These are phyloP conservation scores for Bipolaris zeicola DNA, from an alignment of 2,329 filamentous ascomycete species.

Conservation along the genomic window DNA sequence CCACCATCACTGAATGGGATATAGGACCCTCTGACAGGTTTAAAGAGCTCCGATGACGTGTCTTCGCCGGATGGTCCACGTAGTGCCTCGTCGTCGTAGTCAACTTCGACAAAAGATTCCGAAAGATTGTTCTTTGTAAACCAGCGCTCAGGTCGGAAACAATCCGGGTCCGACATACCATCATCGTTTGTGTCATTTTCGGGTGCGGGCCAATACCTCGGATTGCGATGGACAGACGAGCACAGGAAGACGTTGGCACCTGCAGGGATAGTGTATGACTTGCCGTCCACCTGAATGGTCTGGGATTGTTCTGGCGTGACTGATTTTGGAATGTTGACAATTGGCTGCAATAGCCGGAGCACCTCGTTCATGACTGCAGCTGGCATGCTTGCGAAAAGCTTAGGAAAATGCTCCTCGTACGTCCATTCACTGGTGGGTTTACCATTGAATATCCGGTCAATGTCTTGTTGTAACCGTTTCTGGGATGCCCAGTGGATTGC, in stretches of 20 bases:
- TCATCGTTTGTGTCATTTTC: constrained; percentile 39
- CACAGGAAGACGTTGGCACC: constrained; percentile 62
- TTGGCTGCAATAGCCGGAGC: constrained; percentile 73
- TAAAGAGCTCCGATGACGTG: constrained; percentile 65
- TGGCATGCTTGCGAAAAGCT: constrained; percentile 70
- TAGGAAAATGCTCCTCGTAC: constrained; percentile 70
- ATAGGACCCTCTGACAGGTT: constrained; percentile 56
- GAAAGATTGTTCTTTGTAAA: constrained; percentile 49
- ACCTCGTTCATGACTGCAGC: constrained; percentile 81
- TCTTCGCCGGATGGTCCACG: constrained; percentile 66
- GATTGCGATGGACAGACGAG: constrained; percentile 67
- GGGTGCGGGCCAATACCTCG: constrained; percentile 70
- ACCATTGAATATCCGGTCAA: constrained; percentile 68
- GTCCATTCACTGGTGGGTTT: constrained; percentile 68
- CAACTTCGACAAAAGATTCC: constrained; percentile 44
- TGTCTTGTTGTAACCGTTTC: constrained; percentile 68
- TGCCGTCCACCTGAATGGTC: constrained; percentile 63
- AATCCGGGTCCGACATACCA: constrained; percentile 60
- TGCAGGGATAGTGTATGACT: constrained; percentile 63
- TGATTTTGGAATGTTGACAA: constrained; percentile 73
- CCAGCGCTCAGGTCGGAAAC: constrained; percentile 77
- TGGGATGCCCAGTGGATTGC: constrained; percentile 70
- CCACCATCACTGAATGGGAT: constrained; percentile 62
- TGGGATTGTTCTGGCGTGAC: constrained; percentile 56
- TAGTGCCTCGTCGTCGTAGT: constrained; percentile 59